phyloP scores from a whole-genome alignment of 768 basidiomycete species.

The Russula emetica region DNA sequence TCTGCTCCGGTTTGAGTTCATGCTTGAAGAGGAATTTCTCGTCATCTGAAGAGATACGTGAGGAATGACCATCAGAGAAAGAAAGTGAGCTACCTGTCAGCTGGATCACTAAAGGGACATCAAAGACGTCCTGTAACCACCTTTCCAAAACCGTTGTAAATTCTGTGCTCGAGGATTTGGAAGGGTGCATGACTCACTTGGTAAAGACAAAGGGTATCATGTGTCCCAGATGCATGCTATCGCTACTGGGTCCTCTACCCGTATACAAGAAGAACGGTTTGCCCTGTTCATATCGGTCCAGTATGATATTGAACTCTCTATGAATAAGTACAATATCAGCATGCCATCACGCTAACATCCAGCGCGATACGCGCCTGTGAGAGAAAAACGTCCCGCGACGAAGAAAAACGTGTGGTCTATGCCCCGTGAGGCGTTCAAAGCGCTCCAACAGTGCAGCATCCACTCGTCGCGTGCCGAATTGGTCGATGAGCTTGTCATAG shows the following conservation, averaged over 20 bases:
- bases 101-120: constrained; percentile 91
- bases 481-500: constrained; percentile 90
- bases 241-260: constrained; percentile 92
- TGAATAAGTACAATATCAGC: constrained; percentile 8
- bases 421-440: constrained; percentile 88
- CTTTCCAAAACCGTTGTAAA: constrained; percentile 39
- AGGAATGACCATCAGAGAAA: not conserved
- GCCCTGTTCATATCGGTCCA: constrained; percentile 93
- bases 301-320: constrained; percentile 89
- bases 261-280: constrained; percentile 99
- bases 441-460: constrained; percentile 74
- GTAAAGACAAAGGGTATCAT: constrained; percentile 97
- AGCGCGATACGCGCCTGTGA: constrained; percentile 62
- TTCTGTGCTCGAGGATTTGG: not conserved
- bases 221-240: constrained; percentile 96
- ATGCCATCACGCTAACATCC: not conserved
- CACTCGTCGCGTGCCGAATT: constrained; percentile 88
- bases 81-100: constrained; percentile 64
- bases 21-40: constrained; percentile 99
- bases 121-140: constrained; percentile 96
- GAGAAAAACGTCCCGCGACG: constrained; percentile 96
- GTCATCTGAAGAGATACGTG: constrained; percentile 60
- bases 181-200: constrained; percentile 53
- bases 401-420: constrained; percentile 80
- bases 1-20: constrained; percentile 85